Evolutionary conservation across 164 flowering plant species (phyloP), one percentile per base, ranked within the genome.

Genomic region (Stephania yunnanensis): DNA sequence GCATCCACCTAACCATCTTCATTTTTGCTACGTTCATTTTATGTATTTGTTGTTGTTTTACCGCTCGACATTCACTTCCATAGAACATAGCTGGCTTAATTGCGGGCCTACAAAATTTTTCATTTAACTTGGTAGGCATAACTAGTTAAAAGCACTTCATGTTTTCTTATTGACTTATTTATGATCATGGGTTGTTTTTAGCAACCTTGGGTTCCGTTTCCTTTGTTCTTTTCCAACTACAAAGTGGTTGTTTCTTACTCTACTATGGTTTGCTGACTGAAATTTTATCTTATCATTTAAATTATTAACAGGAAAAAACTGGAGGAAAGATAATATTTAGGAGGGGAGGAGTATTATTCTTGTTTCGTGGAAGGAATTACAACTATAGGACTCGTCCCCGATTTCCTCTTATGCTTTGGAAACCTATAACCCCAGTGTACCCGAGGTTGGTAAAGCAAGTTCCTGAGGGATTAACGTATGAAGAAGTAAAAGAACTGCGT

Each of bases 331-430:
- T 95, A 30, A 93, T 92, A 68, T 86, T 80, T 78, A 76, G 86
- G 50, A 84, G 74, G 82, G 99, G 96, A 76, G 99, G 98, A 50
- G 86, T 85, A 67, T 11, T 95, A 45, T 90, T 76, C 79, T 92
- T 95, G 50, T 95, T 88, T 73, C 92, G 96, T 76, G 98, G 99
- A n/a, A 85, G 99, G 86, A 93, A 95, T 78, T 95, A 95, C 82
- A 92, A 93, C 80, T 88, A 86, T 65, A 91, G 67, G 80, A 84
- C 87, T 74, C 92, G 94, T 10, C 98, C 96, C 0, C 89, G 87
- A 30, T 92, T 79, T 82, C 98, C 99, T 77, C 92, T 93, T 69
- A 93, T 93, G 99, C 78, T 95, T 69, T 95, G 99, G 98, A 93
- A 84, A 81, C 99, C 99, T 61, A 81, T 84, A 36, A 78, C 94